Evolutionary conservation across 1,284 basidiomycete genomes (phyloP), one percentile per base, ranked within the genome.

Genomic region (Ceratobasidium sp.): DNA sequence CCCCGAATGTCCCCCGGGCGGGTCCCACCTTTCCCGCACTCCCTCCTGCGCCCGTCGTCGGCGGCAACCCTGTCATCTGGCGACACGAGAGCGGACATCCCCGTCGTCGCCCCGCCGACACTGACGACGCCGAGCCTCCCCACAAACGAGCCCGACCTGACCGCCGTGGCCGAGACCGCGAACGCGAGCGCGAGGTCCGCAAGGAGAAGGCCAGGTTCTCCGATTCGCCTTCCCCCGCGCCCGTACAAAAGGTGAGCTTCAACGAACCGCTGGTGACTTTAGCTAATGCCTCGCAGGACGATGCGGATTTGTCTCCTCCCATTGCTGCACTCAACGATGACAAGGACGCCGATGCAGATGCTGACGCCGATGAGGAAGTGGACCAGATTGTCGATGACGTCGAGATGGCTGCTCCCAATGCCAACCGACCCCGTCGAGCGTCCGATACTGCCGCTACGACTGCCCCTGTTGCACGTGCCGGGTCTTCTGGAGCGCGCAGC

Each of bases 381-480:
- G 83, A 88, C 46, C 80, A 75, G 11, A 92, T 92, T 75, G 82
- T 93, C 4, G 79, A 81, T 7, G 81, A 83, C 49, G 81, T 94
- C 55, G 92, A 92, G n/a, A 63, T 63, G 61, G 26, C 61, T 11
- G 44, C 38, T n/a, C 61, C 41, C 2, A 32, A 13, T 6, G 21
- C 57, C 35, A 43, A n/a, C 14, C 57, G 57, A 11, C 57, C 57
- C 11, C 57, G 57, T 21, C 57, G 57, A 5, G 21, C 57, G 7
- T 59, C 57, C 4, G 57, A 59, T 23, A 35, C 30, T 57, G 35
- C 57, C 5, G 11, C 57, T 18, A 23, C 57, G 21, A 23, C 57
- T n/a, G 8, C 47, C 26, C n/a, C 55, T 4, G 32, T 8, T 13
- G 18, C 35, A 9, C 57, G 57, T 18, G 57, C 57, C 4, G 57